A percentile compares a stretch with the other conserved stretches of the same genome.
phyloP scores from a whole-genome alignment of 2,329 filamentous ascomycete genomes.

The Paraconiothyrium sp. region DNA sequence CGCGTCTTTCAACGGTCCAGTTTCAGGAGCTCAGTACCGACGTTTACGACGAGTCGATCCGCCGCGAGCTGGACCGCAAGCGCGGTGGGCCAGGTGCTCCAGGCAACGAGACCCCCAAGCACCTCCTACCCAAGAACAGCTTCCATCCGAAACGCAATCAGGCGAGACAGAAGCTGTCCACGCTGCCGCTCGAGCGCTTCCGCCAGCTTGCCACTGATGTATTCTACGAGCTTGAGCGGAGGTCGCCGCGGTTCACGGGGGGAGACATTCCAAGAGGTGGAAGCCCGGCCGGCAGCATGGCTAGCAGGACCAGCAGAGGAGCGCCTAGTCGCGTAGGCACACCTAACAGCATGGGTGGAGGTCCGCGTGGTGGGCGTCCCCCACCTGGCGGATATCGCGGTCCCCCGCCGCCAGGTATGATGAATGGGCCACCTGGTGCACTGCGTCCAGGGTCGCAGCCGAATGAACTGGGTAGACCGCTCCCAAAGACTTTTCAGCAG shows the following conservation, averaged over 20 bases:
- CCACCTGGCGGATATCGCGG: conserved; percentile 45
- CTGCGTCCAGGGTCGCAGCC: conserved; percentile 36
- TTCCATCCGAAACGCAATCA: conserved; percentile 99
- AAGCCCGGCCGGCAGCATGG: conserved; percentile 71
- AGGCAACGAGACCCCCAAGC: conserved; percentile 60
- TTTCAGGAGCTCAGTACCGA: conserved; percentile 98
- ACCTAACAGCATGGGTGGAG: conserved; percentile 65
- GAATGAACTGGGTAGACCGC: conserved; percentile 77
- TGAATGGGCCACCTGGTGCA: conserved; percentile 56
- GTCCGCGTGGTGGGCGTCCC: conserved; percentile 52
- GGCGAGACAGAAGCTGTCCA: conserved; percentile 93
- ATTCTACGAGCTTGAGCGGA: conserved; percentile 90
- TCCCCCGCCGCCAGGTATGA: conserved; percentile 51
- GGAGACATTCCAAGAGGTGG: conserved; percentile 72
- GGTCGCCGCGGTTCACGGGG: conserved; percentile 82
- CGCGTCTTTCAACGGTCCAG: conserved; percentile 88
- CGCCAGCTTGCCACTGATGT: conserved; percentile 94
- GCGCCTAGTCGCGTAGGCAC: conserved; percentile 65
- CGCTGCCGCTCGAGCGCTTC: conserved; percentile 85
- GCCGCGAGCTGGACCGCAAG: conserved; percentile 74
- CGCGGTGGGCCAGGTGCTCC: conserved; percentile 59
- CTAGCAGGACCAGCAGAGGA: conserved; percentile 62
- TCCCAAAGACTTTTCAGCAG: conserved; percentile 89
- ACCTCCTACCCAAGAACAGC: conserved; percentile 81
- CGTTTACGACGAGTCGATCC: conserved; percentile 92